Percentiles rank a stretch among this genome's conserved stretches.
Conservation (phyloP, 768 basidiomycete genomes). For the Polyporus arcularius region DNA sequence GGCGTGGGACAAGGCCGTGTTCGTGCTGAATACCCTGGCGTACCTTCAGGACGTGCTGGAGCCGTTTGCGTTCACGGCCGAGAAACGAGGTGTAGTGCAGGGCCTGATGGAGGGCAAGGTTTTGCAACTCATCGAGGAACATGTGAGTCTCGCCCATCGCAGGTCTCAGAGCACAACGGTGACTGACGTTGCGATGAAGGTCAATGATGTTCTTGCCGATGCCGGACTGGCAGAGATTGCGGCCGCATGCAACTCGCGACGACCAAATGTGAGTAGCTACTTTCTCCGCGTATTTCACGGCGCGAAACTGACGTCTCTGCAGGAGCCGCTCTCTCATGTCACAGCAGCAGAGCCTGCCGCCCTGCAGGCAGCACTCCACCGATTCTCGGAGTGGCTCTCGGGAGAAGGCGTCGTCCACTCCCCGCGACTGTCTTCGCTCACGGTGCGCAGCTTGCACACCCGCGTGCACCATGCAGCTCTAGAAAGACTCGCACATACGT, state of each 20-base stretch:
- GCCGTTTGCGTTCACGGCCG: slow-evolving; percentile 64
- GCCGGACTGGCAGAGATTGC: slow-evolving; percentile 53
- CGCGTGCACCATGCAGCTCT: slow-evolving; percentile 80
- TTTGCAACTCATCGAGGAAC: slow-evolving; percentile 70
- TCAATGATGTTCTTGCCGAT: slow-evolving; percentile 51
- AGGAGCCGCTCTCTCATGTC: slow-evolving; percentile 78
- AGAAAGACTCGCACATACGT: slow-evolving; percentile 64
- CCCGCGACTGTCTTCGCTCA: slow-evolving; percentile 74
- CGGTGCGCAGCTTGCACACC: slow-evolving; percentile 62
- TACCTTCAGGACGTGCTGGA: slow-evolving; percentile 75
- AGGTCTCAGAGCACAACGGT: neutral
- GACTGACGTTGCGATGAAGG: slow-evolving; percentile 33
- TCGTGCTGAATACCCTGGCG: slow-evolving; percentile 82
- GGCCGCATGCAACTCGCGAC: slow-evolving; percentile 42
- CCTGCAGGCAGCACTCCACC: slow-evolving; percentile 61
- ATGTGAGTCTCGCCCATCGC: slow-evolving; percentile 53
- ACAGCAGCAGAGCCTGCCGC: slow-evolving; percentile 64
- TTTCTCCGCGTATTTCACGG: neutral
- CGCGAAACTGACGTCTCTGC: slow-evolving; percentile 1
- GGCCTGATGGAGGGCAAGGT: slow-evolving; percentile 63
- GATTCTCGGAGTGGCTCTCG: slow-evolving; percentile 86
- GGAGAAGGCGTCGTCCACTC: slow-evolving; percentile 79
- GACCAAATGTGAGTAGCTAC: slow-evolving; percentile 39
- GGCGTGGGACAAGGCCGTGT: slow-evolving; percentile 82
- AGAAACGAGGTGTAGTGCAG: slow-evolving; percentile 61